These are phyloP conservation scores for Annulohypoxylon maeteangense DNA, from an alignment of 495 filamentous ascomycete genomes.

Conservation along the genomic window DNA sequence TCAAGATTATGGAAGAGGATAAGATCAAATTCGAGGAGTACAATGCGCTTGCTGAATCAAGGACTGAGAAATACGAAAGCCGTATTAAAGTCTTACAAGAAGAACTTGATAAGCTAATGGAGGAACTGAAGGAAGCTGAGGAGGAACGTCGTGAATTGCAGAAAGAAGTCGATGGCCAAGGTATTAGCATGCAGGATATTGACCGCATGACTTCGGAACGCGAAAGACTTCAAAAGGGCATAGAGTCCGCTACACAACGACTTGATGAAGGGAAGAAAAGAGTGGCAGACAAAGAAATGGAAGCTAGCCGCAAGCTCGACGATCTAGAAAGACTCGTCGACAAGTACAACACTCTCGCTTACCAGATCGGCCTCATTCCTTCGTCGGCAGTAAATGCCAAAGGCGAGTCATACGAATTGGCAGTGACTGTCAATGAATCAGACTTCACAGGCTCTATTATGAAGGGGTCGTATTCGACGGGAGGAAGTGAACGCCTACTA, in stretches of 20 bases:
- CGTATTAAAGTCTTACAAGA: constrained; percentile 80
- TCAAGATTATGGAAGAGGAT: constrained; percentile 89
- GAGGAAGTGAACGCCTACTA: constrained; percentile 70
- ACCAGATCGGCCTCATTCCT: constrained; percentile 91
- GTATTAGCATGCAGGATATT: constrained; percentile 95
- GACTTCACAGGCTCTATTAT: constrained; percentile 79
- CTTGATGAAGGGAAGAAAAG: constrained; percentile 85
- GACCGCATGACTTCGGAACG: constrained; percentile 97
- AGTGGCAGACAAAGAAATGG: constrained; percentile 82
- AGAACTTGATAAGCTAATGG: constrained; percentile 79
- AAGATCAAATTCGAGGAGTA: constrained; percentile 92
- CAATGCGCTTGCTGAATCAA: constrained; percentile 79
- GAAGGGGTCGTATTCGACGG: constrained; percentile 59
- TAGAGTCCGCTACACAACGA: constrained; percentile 76
- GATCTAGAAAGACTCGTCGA: constrained; percentile 88
- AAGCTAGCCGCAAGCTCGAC: constrained; percentile 84
- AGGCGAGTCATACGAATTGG: constrained; percentile 83
- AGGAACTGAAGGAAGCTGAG: constrained; percentile 81
- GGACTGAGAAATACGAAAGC: constrained; percentile 82
- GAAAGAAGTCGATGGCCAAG: constrained; percentile 85
- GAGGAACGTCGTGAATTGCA: constrained; percentile 83
- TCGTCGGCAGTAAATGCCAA: constrained; percentile 84
- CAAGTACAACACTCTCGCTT: constrained; percentile 90
- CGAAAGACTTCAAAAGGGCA: constrained; percentile 85
- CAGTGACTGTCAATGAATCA: constrained; percentile 73